These are phyloP conservation scores for Periconia macrospinosa DNA, from an alignment of 2,329 filamentous ascomycete genomes.

Conservation along the genomic window DNA sequence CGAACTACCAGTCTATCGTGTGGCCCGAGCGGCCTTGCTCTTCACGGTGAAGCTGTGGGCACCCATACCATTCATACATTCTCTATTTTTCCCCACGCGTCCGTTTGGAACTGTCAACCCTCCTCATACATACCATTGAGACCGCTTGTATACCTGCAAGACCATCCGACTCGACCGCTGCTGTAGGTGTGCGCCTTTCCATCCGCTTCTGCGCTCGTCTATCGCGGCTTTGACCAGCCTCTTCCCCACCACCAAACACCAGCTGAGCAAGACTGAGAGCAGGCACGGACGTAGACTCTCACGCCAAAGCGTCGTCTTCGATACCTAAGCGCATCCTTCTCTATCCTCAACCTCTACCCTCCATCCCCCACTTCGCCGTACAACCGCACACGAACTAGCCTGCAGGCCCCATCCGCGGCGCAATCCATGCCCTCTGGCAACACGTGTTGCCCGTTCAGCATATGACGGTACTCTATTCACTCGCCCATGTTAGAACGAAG, in stretches of 20 bases:
- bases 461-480: slow-evolving; percentile 36
- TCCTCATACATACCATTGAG: slow-evolving; percentile 35
- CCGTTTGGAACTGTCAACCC: slow-evolving; percentile 24
- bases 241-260: slow-evolving; percentile 18
- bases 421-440: slow-evolving; percentile 31
- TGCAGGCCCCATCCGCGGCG: slow-evolving; percentile 10
- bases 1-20: neutral
- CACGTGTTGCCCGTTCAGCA: slow-evolving; percentile 31
- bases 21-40: neutral
- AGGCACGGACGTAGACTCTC: slow-evolving; percentile 23
- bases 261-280: slow-evolving; percentile 18
- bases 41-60: slow-evolving; percentile 1
- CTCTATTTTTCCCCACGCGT: slow-evolving; percentile 42
- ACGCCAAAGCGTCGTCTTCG: slow-evolving; percentile 8
- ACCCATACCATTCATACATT: slow-evolving; percentile 37
- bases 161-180: slow-evolving; percentile 16
- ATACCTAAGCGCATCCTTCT: slow-evolving; percentile 1
- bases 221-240: slow-evolving; percentile 20
- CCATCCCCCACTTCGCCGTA: neutral
- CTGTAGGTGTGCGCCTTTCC: slow-evolving; percentile 33
- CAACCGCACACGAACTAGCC: slow-evolving; percentile 14
- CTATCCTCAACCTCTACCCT: neutral
- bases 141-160: slow-evolving; percentile 29
- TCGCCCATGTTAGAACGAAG: slow-evolving; percentile 54
- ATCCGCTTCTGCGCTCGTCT: slow-evolving; percentile 27